Evolutionary conservation across 148 eudicot genomes (phyloP), one percentile per base, ranked within the genome.

Genomic region (Heliamphora exappendiculata): DNA sequence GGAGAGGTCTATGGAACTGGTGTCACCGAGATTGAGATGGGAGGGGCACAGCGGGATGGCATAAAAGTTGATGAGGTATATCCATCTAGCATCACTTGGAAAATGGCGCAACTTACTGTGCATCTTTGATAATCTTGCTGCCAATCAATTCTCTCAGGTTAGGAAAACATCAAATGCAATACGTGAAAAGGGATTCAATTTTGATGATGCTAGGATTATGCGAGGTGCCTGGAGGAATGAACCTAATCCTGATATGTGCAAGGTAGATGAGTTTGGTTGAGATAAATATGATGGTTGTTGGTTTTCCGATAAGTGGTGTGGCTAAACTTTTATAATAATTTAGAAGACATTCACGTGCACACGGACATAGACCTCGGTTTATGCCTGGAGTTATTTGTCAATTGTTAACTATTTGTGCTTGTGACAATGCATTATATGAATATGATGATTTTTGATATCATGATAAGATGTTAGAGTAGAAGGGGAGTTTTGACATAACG

Each of bases 211-310:
- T 37, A 85, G 96, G 83, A 86, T 95, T 75, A 95, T 95, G 98
- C 85, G 86, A 75, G 98, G 98, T 82, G 97, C 96, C 62, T 95
- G 97, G 97, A 88, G 98, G 85, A 92, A 92, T 83, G 96, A 92
- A 84, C 91, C 96, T 74, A 87, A 91, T 88, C 87, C 97, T 76
- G 98, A 92, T 79, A 55, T 85, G 75, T 95, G 97, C 92, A 91
- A 85, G 95, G 98, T 95, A 83, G 45, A 62, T 58, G 72, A 66
- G 66, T 73, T 76, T 17, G 50, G 28, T 70, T 42, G 54, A 47
- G 7, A 59, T 20, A 37, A 67, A 11, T 68, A 29, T 17, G 20
- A 31, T 19, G 28, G 20, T 53, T 3, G 31, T 50, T 51, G 31
- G 24, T 33, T 13, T 66, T 39, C 70, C n/a, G 70, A 12, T 62